Percentiles rank a stretch among this genome's conserved stretches.
phyloP scores from a whole-genome alignment of 345 rosid genomes.

The Syzygium grande region DNA sequence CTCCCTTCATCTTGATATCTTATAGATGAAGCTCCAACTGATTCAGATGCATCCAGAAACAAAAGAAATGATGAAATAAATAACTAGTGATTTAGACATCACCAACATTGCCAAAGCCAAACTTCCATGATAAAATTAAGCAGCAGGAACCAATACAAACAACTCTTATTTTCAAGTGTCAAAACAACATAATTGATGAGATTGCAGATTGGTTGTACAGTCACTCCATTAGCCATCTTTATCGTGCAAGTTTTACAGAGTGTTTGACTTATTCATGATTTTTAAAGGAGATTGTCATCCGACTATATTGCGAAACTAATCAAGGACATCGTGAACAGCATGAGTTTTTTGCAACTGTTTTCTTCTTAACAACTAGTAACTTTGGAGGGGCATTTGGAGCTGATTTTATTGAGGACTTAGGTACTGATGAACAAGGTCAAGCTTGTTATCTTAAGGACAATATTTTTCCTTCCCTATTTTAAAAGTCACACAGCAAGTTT shows the following conservation, averaged over 20 bases:
- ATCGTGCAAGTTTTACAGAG: background rate
- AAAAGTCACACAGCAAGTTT: background rate
- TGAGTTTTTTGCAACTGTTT: background rate
- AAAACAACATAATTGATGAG: background rate
- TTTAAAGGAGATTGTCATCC: background rate
- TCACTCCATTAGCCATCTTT: background rate
- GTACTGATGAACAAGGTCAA: background rate
- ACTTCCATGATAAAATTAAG: background rate
- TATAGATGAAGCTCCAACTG: background rate
- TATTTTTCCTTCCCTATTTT: background rate
- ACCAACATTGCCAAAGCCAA: background rate
- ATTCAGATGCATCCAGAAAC: background rate
- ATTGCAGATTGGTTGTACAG: background rate
- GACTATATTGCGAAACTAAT: background rate
- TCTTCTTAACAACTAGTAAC: background rate
- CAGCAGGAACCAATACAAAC: background rate
- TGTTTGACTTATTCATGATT: background rate
- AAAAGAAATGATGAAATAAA: background rate
- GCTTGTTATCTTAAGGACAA: background rate
- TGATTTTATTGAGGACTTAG: background rate
- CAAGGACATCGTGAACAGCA: background rate
- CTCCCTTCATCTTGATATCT: background rate
- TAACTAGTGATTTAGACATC: background rate
- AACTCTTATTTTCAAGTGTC: background rate
- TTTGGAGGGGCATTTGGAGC: background rate